Conservation (phyloP, 169 alveolate genomes). For the Cryptosporidium parvum region DNA sequence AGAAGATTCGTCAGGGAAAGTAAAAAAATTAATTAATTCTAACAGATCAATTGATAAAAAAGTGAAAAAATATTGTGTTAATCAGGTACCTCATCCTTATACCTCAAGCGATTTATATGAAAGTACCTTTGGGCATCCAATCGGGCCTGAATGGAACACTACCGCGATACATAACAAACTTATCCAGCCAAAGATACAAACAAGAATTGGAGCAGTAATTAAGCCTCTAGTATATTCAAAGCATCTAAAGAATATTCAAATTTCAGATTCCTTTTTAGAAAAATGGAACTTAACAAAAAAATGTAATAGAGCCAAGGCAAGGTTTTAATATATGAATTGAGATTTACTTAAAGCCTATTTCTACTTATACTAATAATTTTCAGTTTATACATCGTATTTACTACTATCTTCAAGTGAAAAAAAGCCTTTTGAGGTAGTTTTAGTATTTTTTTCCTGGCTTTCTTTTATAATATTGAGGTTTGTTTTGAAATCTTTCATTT, state of each 20-base stretch:
- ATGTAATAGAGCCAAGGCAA: conserved; percentile 71
- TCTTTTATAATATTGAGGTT: conserved; percentile 6
- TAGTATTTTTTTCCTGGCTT: conserved; percentile 8
- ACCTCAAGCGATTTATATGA: conserved; percentile 78
- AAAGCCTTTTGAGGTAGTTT: conserved; percentile 26
- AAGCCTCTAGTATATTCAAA: conserved; percentile 81
- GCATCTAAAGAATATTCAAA: conserved; percentile 53
- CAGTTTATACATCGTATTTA: neutral
- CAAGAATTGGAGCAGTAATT: conserved; percentile 86
- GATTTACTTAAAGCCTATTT: neutral
- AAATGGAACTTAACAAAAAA: conserved; percentile 56
- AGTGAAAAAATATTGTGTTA: conserved; percentile 75
- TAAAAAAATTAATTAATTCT: conserved; percentile 23
- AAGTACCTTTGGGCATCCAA: conserved; percentile 78
- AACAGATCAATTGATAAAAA: conserved; percentile 74
- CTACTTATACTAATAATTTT: neutral
- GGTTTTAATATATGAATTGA: conserved; percentile 47
- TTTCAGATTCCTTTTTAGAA: conserved; percentile 65
- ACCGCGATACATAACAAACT: conserved; percentile 82
- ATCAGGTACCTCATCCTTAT: conserved; percentile 78
- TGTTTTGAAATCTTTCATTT: conserved; percentile 67
- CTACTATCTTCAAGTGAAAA: conserved; percentile 42
- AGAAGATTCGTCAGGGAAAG: neutral
- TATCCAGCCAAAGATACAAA: conserved; percentile 87
- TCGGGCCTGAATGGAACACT: conserved; percentile 90